Evolutionary conservation across 306 rosid genomes (phyloP).

Genomic region (Fagus sylvatica): DNA sequence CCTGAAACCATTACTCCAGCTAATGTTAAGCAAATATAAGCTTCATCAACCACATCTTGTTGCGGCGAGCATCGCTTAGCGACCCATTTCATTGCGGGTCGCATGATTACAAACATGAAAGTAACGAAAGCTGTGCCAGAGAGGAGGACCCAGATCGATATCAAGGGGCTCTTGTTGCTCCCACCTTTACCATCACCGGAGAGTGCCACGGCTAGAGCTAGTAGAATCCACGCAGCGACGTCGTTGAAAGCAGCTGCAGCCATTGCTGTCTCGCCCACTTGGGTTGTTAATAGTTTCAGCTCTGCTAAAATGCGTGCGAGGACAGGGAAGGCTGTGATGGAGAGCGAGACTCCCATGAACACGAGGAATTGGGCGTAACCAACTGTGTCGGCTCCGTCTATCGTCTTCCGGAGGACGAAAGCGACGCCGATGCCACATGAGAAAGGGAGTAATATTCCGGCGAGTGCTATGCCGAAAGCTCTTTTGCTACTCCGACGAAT

Average conservation of each 20-base stretch:
- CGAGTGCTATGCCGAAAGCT: slow-evolving; percentile 65
- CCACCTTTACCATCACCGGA: slow-evolving; percentile 47
- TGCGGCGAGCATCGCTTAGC: slow-evolving; percentile 44
- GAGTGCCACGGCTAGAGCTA: slow-evolving; percentile 74
- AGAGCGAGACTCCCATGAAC: slow-evolving; percentile 84
- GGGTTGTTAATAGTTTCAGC: slow-evolving; percentile 75
- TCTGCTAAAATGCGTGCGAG: slow-evolving; percentile 88
- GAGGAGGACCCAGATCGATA: slow-evolving; percentile 72
- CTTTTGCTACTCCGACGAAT: slow-evolving; percentile 58
- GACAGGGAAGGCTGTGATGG: slow-evolving; percentile 91
- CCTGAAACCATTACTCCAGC: slow-evolving; percentile 74
- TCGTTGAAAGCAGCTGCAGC: slow-evolving; percentile 92
- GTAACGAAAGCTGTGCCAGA: slow-evolving; percentile 59
- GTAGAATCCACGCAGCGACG: slow-evolving; percentile 81
- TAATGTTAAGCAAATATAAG: slow-evolving; percentile 61
- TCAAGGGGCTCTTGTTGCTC: slow-evolving; percentile 48
- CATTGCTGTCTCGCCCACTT: slow-evolving; percentile 79
- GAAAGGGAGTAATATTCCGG: slow-evolving; percentile 73
- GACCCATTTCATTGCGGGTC: slow-evolving; percentile 68
- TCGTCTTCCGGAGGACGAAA: slow-evolving; percentile 52
- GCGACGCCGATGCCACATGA: slow-evolving; percentile 69
- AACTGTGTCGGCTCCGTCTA: slow-evolving; percentile 59
- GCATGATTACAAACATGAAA: slow-evolving; percentile 56
- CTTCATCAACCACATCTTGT: slow-evolving; percentile 46
- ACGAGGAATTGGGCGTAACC: slow-evolving; percentile 65